A percentile compares a stretch with the other conserved stretches of the same genome.
Conservation (phyloP, 176 grass and related monocot genomes). For the Rhynchospora tenuis region DNA sequence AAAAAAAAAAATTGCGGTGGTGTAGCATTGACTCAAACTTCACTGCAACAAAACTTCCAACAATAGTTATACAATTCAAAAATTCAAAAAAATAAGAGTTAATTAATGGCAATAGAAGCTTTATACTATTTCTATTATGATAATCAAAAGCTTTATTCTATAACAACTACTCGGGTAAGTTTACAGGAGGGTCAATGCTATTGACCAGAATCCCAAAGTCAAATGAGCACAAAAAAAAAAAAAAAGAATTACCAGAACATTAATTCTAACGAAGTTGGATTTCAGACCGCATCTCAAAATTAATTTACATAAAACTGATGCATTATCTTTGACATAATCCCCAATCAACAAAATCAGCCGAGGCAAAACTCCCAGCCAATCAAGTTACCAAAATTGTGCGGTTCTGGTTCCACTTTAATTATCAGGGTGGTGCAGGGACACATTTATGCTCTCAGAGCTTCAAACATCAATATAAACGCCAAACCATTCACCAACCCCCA, state of each 20-base stretch:
- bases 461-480: not conserved
- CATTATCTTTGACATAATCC: not conserved
- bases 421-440: not conserved
- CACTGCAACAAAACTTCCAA: too few relatives aligned
- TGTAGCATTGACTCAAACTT: too few relatives aligned
- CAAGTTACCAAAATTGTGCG: not conserved
- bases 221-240: constrained; percentile 14
- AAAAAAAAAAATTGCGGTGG: too few relatives aligned
- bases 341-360: not conserved
- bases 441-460: not conserved
- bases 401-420: not conserved
- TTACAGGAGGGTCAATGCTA: constrained; percentile 74
- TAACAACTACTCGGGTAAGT: constrained; percentile 43
- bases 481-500: not conserved
- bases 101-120: too few relatives aligned
- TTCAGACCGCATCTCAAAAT: not conserved
- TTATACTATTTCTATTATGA: too few relatives aligned
- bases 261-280: not conserved
- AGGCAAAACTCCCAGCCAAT: not conserved
- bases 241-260: not conserved
- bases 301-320: not conserved
- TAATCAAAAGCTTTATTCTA: constrained; percentile 6
- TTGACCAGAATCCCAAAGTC: constrained; percentile 59
- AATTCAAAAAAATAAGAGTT: too few relatives aligned
- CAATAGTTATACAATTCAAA: too few relatives aligned